Evolutionary conservation across 1,284 basidiomycete species (phyloP).

Genomic region (Rhodotorula sp.): DNA sequence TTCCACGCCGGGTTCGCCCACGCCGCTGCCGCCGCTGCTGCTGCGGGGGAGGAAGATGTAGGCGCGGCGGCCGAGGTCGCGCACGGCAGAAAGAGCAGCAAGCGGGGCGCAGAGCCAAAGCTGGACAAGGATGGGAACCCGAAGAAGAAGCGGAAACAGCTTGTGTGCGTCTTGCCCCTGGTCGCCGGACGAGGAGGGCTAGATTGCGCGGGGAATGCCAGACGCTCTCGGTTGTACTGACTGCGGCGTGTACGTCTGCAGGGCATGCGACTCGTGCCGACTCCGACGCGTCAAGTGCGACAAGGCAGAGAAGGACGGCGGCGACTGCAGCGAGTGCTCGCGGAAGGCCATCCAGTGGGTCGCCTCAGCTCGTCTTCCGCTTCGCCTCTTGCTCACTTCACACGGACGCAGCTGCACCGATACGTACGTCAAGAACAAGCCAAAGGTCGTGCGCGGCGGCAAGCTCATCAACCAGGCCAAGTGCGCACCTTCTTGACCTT

Average conservation of each 20-base stretch:
- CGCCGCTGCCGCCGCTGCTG: no score
- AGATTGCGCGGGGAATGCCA: not conserved
- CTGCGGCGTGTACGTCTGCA: not conserved
- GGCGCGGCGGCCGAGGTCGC: not conserved
- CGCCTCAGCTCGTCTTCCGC: no score
- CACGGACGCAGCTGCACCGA: slow-evolving; percentile 26
- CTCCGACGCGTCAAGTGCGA: slow-evolving; percentile 34
- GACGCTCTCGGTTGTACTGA: not conserved
- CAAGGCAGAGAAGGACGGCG: slow-evolving; percentile 30
- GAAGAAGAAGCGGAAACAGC: slow-evolving; percentile 43
- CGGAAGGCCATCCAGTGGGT: slow-evolving; percentile 38
- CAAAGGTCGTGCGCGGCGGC: slow-evolving; percentile 33
- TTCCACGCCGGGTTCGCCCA: no score
- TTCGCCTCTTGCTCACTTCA: not conserved
- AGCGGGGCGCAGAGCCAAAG: not conserved
- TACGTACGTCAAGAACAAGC: slow-evolving; percentile 38
- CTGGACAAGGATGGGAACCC: slow-evolving; percentile 32
- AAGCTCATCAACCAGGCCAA: slow-evolving; percentile 41
- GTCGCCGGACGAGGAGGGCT: no score
- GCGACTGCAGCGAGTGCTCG: slow-evolving; percentile 30
- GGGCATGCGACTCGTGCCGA: slow-evolving; percentile 16
- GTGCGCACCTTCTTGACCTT: not conserved
- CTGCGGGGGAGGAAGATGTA: no score
- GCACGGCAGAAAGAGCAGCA: not conserved
- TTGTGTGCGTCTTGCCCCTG: not conserved